A percentile compares a stretch with the other conserved stretches of the same genome.
Evolutionary conservation across 371 early-diverging fungal species (phyloP).

Genomic region (Saksenaea oblongispora): DNA sequence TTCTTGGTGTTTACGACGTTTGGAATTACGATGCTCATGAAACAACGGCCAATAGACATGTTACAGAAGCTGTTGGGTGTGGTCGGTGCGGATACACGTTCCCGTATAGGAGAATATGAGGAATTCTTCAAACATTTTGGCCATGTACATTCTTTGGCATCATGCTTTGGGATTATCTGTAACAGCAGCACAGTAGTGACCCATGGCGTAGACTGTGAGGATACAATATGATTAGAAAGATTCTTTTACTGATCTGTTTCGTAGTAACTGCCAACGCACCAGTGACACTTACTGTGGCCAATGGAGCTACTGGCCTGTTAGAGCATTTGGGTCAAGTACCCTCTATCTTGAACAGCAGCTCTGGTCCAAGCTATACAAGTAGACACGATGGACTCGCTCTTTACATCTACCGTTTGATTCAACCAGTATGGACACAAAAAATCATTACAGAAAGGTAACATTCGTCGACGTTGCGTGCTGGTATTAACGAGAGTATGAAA

Average conservation of each 20-base stretch:
- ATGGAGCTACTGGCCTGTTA: slow-evolving; percentile 24
- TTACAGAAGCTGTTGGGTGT: slow-evolving; percentile 52
- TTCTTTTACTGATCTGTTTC: not conserved
- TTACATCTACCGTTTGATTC: slow-evolving; percentile 70
- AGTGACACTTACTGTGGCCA: slow-evolving; percentile 6
- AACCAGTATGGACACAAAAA: slow-evolving; percentile 71
- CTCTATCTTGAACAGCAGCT: slow-evolving; percentile 7
- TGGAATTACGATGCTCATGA: slow-evolving; percentile 64
- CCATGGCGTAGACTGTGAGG: slow-evolving; percentile 13
- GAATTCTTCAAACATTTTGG: slow-evolving; percentile 64
- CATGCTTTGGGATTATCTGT: slow-evolving; percentile 65
- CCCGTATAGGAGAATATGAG: slow-evolving; percentile 45
- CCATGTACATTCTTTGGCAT: slow-evolving; percentile 57
- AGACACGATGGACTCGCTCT: slow-evolving; percentile 79
- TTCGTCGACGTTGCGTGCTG: not conserved
- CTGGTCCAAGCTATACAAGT: slow-evolving; percentile 39
- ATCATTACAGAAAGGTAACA: slow-evolving; percentile 42
- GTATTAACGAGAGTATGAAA: not conserved
- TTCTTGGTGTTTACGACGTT: slow-evolving; percentile 80
- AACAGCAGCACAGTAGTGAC: slow-evolving; percentile 11
- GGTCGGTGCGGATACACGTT: slow-evolving; percentile 10
- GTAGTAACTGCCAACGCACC: slow-evolving; percentile 8
- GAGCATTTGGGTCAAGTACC: slow-evolving; percentile 23
- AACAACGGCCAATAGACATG: slow-evolving; percentile 82
- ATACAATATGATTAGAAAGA: not conserved